Evolutionary conservation across 202 grass and related monocot genomes (phyloP), one percentile per base, ranked within the genome.

Genomic region (Dendrocalamus latiflorus): DNA sequence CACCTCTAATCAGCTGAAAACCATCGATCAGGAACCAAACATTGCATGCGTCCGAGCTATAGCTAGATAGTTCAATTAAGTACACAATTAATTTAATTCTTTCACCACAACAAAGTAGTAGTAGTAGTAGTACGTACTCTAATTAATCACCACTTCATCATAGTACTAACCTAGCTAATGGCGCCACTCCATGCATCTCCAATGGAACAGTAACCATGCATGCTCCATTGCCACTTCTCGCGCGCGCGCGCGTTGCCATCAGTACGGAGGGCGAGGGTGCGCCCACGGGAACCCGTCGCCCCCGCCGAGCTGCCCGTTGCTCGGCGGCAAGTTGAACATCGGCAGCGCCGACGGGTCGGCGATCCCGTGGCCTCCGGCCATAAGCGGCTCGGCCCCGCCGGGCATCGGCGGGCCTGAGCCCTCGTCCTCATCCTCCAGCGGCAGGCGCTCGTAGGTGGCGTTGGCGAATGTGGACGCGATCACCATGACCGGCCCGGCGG

Each of bases 391-490:
- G 10, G n/a, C 68, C 4, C 56, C 93, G 37, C 89, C 94, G 2
- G 86, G 47, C 81, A 97, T 83, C 10, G 68, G 86, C 38, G 39
- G 76, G 0, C 37, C 88, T 2, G 74, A n/a, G 26, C 84, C 86
- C 59, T 97, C 92, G 2, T 94, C 94, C 5, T 89, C 91, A 6
- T 91, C 92, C 18, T 97, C 94, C 1, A 97, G 80, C 39, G 94
- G 92, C 41, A 97, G 80, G 70, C 94, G 84, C 75, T 97, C 94
- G 75, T 97, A 97, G 24, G 94, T 97, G 42, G 94, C 94, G 83
- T 97, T 97, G 22, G 92, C 81, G 78, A 97, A 97, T 39, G 94
- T 94, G 28, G 94, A 97, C 30, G 94, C 94, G 76, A 97, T 90
- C 63, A 97, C 90, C 90, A 97, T 97, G 57, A 97, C 90, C 1